A percentile compares a stretch with the other conserved stretches of the same genome.
Evolutionary conservation across 352 stramenopile species (phyloP).

Genomic region (Phytophthora brassicae): DNA sequence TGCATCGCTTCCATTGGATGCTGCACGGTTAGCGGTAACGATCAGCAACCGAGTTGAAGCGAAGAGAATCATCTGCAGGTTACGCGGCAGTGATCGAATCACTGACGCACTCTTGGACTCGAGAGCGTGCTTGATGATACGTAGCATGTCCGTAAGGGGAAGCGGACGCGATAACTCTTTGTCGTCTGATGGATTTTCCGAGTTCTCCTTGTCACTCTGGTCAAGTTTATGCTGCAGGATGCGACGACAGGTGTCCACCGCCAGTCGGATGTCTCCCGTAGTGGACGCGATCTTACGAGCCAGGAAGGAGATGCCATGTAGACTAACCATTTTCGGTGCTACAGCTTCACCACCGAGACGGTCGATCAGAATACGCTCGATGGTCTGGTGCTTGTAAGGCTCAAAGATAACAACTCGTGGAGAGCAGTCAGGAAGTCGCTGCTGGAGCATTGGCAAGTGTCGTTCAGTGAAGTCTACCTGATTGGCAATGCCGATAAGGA

Average conservation of each 20-base stretch:
- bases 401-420: constrained; percentile 78
- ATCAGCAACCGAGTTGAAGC: constrained; percentile 53
- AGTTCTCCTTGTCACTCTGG: constrained; percentile 33
- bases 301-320: constrained; percentile 75
- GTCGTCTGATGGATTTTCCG: constrained; percentile 28
- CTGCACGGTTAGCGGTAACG: constrained; percentile 30
- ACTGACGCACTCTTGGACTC: constrained; percentile 62
- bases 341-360: constrained; percentile 53
- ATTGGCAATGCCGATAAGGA: constrained; percentile 83
- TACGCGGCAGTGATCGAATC: constrained; percentile 68
- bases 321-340: constrained; percentile 57
- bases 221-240: constrained; percentile 65
- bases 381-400: constrained; percentile 78
- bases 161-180: constrained; percentile 35
- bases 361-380: constrained; percentile 73
- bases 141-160: constrained; percentile 71
- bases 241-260: constrained; percentile 72
- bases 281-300: constrained; percentile 80
- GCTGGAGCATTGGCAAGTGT: constrained; percentile 61
- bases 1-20: constrained; percentile 21
- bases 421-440: constrained; percentile 50
- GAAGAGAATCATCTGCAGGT: constrained; percentile 84
- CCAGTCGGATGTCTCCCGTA: constrained; percentile 72
- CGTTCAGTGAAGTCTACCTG: constrained; percentile 85
- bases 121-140: constrained; percentile 68